Evolutionary conservation across 345 rosid genomes (phyloP).

Genomic region (Physaria fendleri): DNA sequence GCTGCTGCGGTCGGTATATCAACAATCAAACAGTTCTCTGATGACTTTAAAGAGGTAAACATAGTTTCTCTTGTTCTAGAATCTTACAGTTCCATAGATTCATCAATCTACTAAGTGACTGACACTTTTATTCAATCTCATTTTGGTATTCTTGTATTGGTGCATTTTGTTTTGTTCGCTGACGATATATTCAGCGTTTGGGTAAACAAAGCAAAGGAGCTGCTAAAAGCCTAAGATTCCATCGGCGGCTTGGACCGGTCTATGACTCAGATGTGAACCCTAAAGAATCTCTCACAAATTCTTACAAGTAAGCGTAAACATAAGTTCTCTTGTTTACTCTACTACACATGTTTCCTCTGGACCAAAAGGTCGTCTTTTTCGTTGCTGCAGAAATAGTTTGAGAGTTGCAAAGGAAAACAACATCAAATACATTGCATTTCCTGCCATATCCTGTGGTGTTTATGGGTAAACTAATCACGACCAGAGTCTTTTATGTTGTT

Average conservation of each 20-base stretch:
- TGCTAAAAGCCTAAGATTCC: too few relatives aligned
- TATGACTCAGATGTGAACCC: too few relatives aligned
- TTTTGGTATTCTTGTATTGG: too few relatives aligned
- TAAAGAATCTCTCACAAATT: constrained; percentile 41
- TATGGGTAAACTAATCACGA: constrained; percentile 36
- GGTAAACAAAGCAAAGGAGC: too few relatives aligned
- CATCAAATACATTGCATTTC: constrained; percentile 61
- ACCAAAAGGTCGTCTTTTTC: neutral
- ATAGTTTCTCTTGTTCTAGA: constrained; percentile 6
- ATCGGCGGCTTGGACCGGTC: too few relatives aligned
- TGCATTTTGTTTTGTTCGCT: too few relatives aligned
- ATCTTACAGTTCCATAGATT: too few relatives aligned
- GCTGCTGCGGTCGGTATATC: too few relatives aligned
- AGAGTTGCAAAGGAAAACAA: constrained; percentile 54
- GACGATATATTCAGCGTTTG: too few relatives aligned
- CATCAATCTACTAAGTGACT: too few relatives aligned
- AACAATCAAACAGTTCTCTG: too few relatives aligned
- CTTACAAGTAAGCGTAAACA: constrained; percentile 48
- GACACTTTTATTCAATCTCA: neutral
- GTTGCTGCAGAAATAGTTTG: constrained; percentile 54
- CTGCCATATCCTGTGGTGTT: constrained; percentile 81
- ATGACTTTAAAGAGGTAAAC: too few relatives aligned
- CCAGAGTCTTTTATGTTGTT: neutral
- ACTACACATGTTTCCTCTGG: neutral
- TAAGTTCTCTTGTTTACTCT: neutral